These are phyloP conservation scores for Pyricularia sp. DNA, from an alignment of 2,329 filamentous ascomycete species.

Conservation along the genomic window DNA sequence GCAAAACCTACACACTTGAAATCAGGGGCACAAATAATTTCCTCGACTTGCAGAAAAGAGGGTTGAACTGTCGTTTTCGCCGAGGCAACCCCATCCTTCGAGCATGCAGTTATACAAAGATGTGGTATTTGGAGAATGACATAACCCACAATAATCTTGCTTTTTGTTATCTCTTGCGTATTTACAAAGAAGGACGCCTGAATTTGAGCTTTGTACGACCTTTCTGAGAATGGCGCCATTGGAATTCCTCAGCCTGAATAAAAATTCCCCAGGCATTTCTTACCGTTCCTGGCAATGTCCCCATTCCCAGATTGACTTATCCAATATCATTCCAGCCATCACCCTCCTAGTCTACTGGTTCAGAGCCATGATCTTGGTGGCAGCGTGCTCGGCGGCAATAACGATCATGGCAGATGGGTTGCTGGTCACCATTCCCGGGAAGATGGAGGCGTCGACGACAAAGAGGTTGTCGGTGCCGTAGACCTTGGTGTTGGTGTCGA, in stretches of 20 bases:
- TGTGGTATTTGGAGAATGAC: background rate
- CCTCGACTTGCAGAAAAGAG: no score
- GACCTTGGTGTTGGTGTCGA: constrained; percentile 46
- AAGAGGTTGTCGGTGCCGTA: constrained; percentile 54
- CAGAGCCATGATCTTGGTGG: constrained; percentile 13
- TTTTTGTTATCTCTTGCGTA: background rate
- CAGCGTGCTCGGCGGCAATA: constrained; percentile 27
- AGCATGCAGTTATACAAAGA: no score
- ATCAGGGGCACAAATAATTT: no score
- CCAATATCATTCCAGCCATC: no score
- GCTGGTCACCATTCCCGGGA: constrained; percentile 53
- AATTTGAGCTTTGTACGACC: background rate
- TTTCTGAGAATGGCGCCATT: background rate
- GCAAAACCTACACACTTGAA: no score
- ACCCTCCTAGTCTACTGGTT: background rate
- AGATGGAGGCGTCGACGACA: constrained; percentile 53
- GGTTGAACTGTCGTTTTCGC: no score
- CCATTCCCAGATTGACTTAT: background rate
- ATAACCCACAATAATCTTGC: background rate
- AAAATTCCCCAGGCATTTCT: no score
- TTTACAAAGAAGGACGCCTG: background rate
- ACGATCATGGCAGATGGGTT: constrained; percentile 44
- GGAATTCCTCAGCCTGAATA: background rate
- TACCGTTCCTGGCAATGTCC: background rate
- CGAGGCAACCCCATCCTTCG: no score